Evolutionary conservation across 495 filamentous ascomycete species (phyloP).

Genomic region (Tetracladium setigerum): DNA sequence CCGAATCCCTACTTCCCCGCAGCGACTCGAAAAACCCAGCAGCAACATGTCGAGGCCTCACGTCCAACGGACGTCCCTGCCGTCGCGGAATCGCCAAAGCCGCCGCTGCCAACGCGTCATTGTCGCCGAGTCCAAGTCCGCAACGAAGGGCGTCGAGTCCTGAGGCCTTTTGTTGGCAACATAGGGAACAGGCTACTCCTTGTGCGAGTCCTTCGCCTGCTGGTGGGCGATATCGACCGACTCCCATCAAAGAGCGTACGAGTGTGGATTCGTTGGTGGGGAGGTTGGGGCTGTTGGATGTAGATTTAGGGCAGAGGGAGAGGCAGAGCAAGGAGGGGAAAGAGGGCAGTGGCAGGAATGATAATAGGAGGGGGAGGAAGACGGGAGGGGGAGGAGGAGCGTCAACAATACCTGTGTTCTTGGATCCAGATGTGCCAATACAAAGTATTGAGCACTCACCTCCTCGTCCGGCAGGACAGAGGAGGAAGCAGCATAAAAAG

Average conservation of each 20-base stretch:
- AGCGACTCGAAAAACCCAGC: constrained; percentile 77
- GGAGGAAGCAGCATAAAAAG: constrained; percentile 1
- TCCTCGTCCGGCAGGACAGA: constrained; percentile 3
- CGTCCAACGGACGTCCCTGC: constrained; percentile 68
- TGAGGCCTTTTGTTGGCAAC: constrained; percentile 77
- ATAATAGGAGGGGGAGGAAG: constrained; percentile 4
- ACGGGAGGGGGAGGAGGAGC: constrained; percentile 2
- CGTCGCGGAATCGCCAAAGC: constrained; percentile 52
- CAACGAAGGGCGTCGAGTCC: constrained; percentile 2
- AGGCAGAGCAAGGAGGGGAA: constrained; percentile 8
- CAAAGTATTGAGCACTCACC: background rate
- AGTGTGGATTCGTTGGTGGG: constrained; percentile 82
- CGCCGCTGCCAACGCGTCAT: constrained; percentile 20
- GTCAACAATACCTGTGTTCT: background rate
- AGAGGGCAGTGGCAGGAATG: background rate
- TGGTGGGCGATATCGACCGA: background rate
- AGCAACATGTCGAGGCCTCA: constrained; percentile 84
- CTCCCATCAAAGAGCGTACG: constrained; percentile 44
- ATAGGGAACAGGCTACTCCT: constrained; percentile 73
- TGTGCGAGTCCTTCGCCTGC: constrained; percentile 23
- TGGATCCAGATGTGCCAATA: background rate
- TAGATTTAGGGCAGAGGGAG: constrained; percentile 18
- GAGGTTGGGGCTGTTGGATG: constrained; percentile 58
- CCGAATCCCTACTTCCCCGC: constrained; percentile 69
- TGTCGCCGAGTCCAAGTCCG: constrained; percentile 21